Evolutionary conservation across 306 rosid species (phyloP).

Genomic region (Dalbergia oliveri): DNA sequence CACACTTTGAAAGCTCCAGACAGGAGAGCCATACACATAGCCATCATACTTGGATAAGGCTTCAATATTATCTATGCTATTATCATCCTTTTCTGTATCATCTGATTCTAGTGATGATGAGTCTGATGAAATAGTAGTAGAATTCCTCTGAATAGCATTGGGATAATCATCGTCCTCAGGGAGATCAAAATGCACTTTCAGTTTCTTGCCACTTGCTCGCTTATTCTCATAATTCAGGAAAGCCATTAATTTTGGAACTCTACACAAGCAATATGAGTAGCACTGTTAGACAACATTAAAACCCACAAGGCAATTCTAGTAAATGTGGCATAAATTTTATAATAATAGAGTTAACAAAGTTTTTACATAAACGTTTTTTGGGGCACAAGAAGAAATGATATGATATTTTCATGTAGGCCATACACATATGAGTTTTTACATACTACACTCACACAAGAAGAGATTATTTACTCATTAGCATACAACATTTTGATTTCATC

Average conservation of each 20-base stretch:
- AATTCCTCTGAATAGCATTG: not conserved
- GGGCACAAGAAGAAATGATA: not conserved
- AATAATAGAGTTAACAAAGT: conserved; percentile 11
- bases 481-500: conserved; percentile 24
- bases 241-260: conserved; percentile 46
- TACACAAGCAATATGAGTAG: conserved; percentile 33
- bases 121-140: conserved; percentile 44
- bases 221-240: conserved; percentile 38
- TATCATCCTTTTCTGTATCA: conserved; percentile 10
- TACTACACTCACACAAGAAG: conserved; percentile 29
- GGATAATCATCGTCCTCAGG: conserved; percentile 28
- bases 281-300: conserved; percentile 18
- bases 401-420: not conserved
- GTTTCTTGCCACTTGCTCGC: conserved; percentile 48
- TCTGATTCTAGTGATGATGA: conserved; percentile 50
- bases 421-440: conserved; percentile 6
- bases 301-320: not conserved
- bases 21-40: conserved; percentile 43
- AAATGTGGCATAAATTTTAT: not conserved
- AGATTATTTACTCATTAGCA: conserved; percentile 13
- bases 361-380: not conserved
- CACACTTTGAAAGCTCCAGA: conserved; percentile 54
- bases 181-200: conserved; percentile 54
- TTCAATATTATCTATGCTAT: conserved; percentile 22
- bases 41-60: not conserved